These are phyloP conservation scores for Clarireedia homoeocarpa DNA, from an alignment of 2,329 filamentous ascomycete species.

Conservation along the genomic window DNA sequence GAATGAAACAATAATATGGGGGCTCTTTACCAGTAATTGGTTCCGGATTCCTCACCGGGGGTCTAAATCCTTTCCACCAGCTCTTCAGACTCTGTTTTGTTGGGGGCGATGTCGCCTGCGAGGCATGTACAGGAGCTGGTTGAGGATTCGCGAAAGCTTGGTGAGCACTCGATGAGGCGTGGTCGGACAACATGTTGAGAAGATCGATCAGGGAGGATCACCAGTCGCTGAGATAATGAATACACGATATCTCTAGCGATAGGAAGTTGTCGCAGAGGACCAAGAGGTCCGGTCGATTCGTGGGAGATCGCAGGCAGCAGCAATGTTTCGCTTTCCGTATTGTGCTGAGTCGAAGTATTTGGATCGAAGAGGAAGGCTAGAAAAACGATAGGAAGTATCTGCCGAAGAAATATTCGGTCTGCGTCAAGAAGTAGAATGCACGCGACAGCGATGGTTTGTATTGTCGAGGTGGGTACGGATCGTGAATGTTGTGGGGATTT, in stretches of 20 bases:
- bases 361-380: not conserved
- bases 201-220: conserved; percentile 11
- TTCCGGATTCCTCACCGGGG: conserved; percentile 50
- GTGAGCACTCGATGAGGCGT: conserved; percentile 22
- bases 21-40: conserved; percentile 10
- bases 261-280: conserved; percentile 12
- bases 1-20: conserved; percentile 11
- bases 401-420: not conserved
- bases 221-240: conserved; percentile 12
- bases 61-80: conserved; percentile 97
- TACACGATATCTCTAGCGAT: conserved; percentile 10
- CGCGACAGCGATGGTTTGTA: conserved; percentile 9
- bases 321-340: conserved; percentile 3
- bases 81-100: conserved; percentile 83
- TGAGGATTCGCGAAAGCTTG: conserved; percentile 25
- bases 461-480: conserved; percentile 8
- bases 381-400: not conserved
- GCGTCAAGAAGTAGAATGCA: not conserved
- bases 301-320: conserved; percentile 12
- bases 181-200: conserved; percentile 22
- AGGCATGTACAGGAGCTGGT: conserved; percentile 19
- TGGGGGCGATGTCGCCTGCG: conserved; percentile 56
- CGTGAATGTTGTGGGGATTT: conserved; percentile 5
- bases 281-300: conserved; percentile 12
- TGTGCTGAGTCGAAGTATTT: conserved; percentile 1